Evolutionary conservation across 1,284 basidiomycete genomes (phyloP), one percentile per base, ranked within the genome.

Genomic region (Agroathelia rolfsii): DNA sequence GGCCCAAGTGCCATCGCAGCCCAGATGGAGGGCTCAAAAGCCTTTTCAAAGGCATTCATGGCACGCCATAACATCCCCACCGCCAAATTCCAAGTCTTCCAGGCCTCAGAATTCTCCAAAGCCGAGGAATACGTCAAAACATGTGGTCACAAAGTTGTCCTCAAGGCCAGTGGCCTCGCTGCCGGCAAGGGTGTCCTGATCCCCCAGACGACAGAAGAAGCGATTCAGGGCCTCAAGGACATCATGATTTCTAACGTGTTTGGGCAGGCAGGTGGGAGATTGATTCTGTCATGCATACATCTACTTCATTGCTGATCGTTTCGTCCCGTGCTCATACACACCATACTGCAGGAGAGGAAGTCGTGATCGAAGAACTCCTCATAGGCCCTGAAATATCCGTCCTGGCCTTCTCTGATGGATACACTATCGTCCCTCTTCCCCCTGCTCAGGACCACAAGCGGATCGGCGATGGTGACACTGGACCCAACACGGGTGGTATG

Each of bases 381-480:
- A 66, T 67, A 3, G 94, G 95, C 9, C 87, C 92, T 5, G 94
- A 99, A 59, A 73, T 98, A 30, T 93, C 87, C 12, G 78, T 98
- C 26, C 72, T 99, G 24, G 90, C 94, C 0, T 92, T 98, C 61
- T 90, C 86, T 13, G 94, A 99, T 51, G 95, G 94, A 0, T 97
- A 98, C 62, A 90, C 90, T 14, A 74, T 95, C 43, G 62, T 83
- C 5, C 77, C 89, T 9, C 70, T 99, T 25, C 94, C 95, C 29
- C 83, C 88, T 6, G 93, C 92, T 11, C 94, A 99, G 56, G 94
- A 99, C 57, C 94, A 99, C 67, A 99, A 99, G 61, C 76, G 95
- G 14, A 93, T 98, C 35, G 90, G 92, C 17, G 95, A 98, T 42
- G 92, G 92, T 3, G 95, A 99, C 56, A 80, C 75, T 1, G 94